Percentiles rank a stretch among this genome's conserved stretches.
Conservation (phyloP, 108 stramenopile genomes). For the Cylindrotheca fusiformis region DNA sequence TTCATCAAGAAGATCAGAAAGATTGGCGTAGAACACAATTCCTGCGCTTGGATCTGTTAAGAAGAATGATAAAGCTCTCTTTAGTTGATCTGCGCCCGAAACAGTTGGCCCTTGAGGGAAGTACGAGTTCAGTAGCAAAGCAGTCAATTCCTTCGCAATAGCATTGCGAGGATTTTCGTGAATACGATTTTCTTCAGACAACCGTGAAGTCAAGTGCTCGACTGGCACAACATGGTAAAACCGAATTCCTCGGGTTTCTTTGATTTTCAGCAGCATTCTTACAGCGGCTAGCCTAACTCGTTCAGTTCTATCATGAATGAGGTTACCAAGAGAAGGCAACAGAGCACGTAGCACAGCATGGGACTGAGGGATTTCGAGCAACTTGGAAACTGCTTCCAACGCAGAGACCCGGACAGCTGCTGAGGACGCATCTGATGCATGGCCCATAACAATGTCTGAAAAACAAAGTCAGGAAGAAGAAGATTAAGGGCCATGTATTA, state of each 20-base stretch:
- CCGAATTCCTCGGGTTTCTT: slow-evolving; percentile 73
- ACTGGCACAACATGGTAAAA: slow-evolving; percentile 94
- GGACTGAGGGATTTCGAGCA: slow-evolving; percentile 77
- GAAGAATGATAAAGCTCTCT: slow-evolving; percentile 77
- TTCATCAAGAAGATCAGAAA: slow-evolving; percentile 57
- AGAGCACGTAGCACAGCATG: slow-evolving; percentile 86
- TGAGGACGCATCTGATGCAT: slow-evolving; percentile 85
- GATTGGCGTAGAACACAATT: slow-evolving; percentile 78
- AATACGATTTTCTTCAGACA: slow-evolving; percentile 61
- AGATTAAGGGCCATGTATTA: no score
- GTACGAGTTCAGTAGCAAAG: slow-evolving; percentile 87
- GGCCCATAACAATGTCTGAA: slow-evolving; percentile 73
- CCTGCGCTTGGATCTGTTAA: slow-evolving; percentile 74
- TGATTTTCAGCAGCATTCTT: slow-evolving; percentile 76
- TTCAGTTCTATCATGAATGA: slow-evolving; percentile 91
- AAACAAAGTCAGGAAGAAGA: slow-evolving; percentile 2
- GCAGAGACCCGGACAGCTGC: slow-evolving; percentile 79
- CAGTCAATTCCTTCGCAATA: slow-evolving; percentile 63
- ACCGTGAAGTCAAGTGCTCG: slow-evolving; percentile 75
- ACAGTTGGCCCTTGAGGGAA: slow-evolving; percentile 78
- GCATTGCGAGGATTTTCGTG: slow-evolving; percentile 49
- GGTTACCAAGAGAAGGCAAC: slow-evolving; percentile 80
- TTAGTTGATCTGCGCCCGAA: slow-evolving; percentile 65
- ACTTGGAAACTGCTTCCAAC: slow-evolving; percentile 58
- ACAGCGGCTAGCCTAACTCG: slow-evolving; percentile 85